A percentile compares a stretch with the other conserved stretches of the same genome.
Evolutionary conservation across 192 early-diverging fungal genomes (phyloP).

Genomic region (Funneliformis mosseae): DNA sequence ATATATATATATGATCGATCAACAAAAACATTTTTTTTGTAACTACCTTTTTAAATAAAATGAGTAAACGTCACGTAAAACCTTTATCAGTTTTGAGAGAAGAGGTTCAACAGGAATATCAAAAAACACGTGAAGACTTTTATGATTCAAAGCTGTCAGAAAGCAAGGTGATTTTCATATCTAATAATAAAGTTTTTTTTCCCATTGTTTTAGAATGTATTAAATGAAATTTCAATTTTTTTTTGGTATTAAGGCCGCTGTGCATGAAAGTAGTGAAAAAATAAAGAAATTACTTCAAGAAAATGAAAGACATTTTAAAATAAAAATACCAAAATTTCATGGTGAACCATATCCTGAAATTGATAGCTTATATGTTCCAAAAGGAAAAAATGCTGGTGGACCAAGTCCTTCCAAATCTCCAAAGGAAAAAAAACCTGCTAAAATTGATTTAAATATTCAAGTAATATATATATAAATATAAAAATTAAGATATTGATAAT

Average conservation of each 20-base stretch:
- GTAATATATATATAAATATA: neutral
- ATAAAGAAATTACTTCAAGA: neutral
- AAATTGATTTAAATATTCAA: constrained; percentile 7
- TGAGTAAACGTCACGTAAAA: neutral
- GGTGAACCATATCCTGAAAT: constrained; percentile 7
- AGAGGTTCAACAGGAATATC: neutral
- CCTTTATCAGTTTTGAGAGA: constrained; percentile 4
- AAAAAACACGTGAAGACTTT: neutral
- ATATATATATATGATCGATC: too few species aligned
- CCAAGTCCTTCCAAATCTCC: neutral
- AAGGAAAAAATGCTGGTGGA: neutral
- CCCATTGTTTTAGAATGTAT: neutral
- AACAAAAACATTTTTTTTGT: too few species aligned
- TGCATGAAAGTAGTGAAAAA: constrained; percentile 3
- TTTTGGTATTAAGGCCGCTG: neutral
- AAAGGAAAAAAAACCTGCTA: neutral
- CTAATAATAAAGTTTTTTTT: neutral
- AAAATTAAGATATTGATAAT: neutral
- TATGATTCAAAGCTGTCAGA: neutral
- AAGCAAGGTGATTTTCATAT: neutral
- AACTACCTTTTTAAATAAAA: neutral
- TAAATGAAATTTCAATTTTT: neutral
- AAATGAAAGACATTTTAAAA: neutral
- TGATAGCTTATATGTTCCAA: neutral
- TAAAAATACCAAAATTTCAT: neutral